Conservation (phyloP, 2,329 filamentous ascomycete species). For the Epichloe coenophiala region DNA sequence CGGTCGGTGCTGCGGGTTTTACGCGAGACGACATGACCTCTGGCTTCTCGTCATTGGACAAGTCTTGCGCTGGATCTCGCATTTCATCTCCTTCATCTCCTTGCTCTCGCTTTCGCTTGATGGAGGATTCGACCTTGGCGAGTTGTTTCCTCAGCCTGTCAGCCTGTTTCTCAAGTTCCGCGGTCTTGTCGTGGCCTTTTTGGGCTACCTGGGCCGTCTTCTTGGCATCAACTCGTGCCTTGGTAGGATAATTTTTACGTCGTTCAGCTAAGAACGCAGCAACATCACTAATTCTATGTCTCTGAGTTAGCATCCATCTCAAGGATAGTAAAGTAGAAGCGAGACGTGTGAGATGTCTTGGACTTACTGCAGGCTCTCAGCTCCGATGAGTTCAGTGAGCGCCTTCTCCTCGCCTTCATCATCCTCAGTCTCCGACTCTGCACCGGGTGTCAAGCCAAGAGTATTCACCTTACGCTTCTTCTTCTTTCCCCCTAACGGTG, state of each 20-base stretch:
- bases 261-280: conserved; percentile 71
- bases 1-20: conserved; percentile 16
- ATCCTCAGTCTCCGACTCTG: conserved; percentile 50
- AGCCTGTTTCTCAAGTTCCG: conserved; percentile 42
- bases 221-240: conserved; percentile 52
- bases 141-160: conserved; percentile 51
- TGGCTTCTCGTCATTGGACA: conserved; percentile 45
- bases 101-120: conserved; percentile 55
- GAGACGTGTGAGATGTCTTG: not conserved
- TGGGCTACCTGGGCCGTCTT: conserved; percentile 33
- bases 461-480: conserved; percentile 62
- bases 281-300: conserved; percentile 51
- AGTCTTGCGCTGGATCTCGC: conserved; percentile 37
- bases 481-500: conserved; percentile 42
- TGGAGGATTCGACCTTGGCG: conserved; percentile 56
- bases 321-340: not conserved
- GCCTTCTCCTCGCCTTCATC: conserved; percentile 61
- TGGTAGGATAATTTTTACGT: conserved; percentile 67
- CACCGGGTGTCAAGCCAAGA: conserved; percentile 55
- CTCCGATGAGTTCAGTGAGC: conserved; percentile 39
- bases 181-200: conserved; percentile 47
- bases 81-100: conserved; percentile 55
- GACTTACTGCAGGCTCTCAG: conserved; percentile 42
- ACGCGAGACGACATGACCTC: conserved; percentile 41
- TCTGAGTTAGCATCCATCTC: not conserved